Evolutionary conservation across 2,329 filamentous ascomycete species (phyloP).

Genomic region (Paecilomyces sp.): DNA sequence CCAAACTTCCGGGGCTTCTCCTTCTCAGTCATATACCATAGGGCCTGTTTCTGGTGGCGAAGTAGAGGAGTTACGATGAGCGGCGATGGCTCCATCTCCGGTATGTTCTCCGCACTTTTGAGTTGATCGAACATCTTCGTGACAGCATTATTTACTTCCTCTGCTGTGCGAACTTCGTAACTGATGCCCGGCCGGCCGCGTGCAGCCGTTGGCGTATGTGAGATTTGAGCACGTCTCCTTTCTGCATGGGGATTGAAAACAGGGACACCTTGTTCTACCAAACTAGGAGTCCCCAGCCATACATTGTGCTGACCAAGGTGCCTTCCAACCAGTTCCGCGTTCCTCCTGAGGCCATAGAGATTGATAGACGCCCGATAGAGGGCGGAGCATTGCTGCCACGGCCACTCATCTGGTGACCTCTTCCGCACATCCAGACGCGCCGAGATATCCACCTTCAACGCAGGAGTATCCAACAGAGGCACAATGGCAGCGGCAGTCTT

Average conservation of each 20-base stretch:
- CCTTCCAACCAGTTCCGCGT: constrained; percentile 58
- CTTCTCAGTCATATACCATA: constrained; percentile 76
- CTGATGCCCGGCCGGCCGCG: constrained; percentile 19
- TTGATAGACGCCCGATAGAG: constrained; percentile 63
- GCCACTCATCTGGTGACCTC: constrained; percentile 55
- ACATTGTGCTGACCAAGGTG: constrained; percentile 60
- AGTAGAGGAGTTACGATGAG: constrained; percentile 63
- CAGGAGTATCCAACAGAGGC: constrained; percentile 63
- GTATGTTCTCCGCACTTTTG: constrained; percentile 66
- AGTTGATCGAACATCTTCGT: constrained; percentile 83
- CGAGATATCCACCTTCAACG: constrained; percentile 60
- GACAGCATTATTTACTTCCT: constrained; percentile 81
- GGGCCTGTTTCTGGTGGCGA: constrained; percentile 80
- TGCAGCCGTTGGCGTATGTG: constrained; percentile 13
- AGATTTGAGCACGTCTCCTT: constrained; percentile 38
- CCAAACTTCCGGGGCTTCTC: constrained; percentile 61
- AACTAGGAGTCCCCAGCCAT: constrained; percentile 59
- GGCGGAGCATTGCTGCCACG: constrained; percentile 56
- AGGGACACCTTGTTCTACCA: constrained; percentile 60
- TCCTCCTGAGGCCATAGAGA: constrained; percentile 68
- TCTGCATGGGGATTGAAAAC: constrained; percentile 70
- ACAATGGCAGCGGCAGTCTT: constrained; percentile 61
- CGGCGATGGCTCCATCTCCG: constrained; percentile 59
- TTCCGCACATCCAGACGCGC: constrained; percentile 63
- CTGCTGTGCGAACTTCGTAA: constrained; percentile 57